A percentile compares a stretch with the other conserved stretches of the same genome.
Evolutionary conservation across 2,329 filamentous ascomycete genomes (phyloP).

Genomic region (Claviceps maximensis): DNA sequence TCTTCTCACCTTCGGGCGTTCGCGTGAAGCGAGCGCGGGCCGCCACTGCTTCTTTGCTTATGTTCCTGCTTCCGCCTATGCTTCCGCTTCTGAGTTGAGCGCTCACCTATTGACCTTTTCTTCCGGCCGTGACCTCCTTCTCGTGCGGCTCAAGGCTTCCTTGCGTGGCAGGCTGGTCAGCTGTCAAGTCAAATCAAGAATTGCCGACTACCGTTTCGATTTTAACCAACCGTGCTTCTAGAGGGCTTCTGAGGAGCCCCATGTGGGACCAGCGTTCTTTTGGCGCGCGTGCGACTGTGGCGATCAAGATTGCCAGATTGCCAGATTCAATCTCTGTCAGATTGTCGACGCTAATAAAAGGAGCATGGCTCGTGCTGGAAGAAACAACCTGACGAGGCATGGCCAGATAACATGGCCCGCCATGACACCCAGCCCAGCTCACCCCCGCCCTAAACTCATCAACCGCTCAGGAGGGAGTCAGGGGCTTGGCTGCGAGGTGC

Average conservation of each 20-base stretch:
- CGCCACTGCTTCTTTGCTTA: not conserved
- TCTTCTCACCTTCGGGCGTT: constrained; percentile 1
- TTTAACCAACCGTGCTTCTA: constrained; percentile 1
- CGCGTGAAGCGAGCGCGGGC: not conserved
- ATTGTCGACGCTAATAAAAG: constrained; percentile 5
- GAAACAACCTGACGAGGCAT: not conserved
- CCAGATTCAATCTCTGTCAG: constrained; percentile 1
- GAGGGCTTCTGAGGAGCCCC: constrained; percentile 3
- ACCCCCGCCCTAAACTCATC: not conserved
- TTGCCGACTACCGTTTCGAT: not conserved
- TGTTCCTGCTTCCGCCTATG: not conserved
- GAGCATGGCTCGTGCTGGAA: constrained; percentile 1
- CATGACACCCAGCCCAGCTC: not conserved
- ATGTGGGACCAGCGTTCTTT: constrained; percentile 2
- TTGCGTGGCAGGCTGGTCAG: no score
- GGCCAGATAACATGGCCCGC: not conserved
- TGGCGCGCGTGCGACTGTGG: constrained; percentile 1
- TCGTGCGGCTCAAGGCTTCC: no score
- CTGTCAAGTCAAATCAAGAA: no score
- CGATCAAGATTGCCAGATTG: constrained; percentile 6
- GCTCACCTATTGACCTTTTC: not conserved
- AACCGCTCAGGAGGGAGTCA: not conserved
- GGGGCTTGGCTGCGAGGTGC: not conserved
- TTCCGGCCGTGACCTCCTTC: not conserved
- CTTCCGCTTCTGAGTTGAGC: not conserved